A percentile compares a stretch with the other conserved stretches of the same genome.
Evolutionary conservation across 495 filamentous ascomycete genomes (phyloP).

Genomic region (Neurospora sp.): DNA sequence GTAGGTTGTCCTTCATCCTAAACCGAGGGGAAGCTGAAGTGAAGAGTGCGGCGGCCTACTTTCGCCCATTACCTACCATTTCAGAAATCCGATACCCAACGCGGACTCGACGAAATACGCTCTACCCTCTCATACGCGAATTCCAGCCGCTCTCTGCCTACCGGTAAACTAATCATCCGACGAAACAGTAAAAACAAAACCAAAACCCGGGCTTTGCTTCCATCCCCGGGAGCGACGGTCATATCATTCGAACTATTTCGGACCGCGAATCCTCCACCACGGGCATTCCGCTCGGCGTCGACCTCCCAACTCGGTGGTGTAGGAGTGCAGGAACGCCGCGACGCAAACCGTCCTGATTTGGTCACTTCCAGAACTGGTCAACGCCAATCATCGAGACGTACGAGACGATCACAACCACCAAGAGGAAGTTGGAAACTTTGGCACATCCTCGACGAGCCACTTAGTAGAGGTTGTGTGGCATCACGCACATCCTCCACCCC

Average conservation of each 20-base stretch:
- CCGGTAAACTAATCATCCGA: not conserved
- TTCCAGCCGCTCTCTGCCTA: not conserved
- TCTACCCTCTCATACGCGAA: not conserved
- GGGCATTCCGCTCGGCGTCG: not conserved
- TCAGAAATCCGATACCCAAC: not conserved
- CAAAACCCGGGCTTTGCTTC: not conserved
- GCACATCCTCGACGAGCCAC: not conserved
- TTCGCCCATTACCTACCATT: not conserved
- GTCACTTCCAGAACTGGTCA: not conserved
- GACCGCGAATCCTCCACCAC: not conserved
- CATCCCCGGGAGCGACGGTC: not conserved
- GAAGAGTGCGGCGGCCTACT: not conserved
- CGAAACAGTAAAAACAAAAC: not conserved
- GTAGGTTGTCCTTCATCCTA: not conserved
- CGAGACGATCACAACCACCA: not conserved
- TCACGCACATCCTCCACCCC: not conserved
- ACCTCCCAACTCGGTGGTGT: not conserved
- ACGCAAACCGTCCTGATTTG: not conserved
- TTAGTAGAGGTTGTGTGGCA: not conserved
- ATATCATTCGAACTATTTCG: not conserved
- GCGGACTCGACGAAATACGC: not conserved
- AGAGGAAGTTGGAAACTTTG: not conserved
- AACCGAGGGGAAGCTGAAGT: not conserved
- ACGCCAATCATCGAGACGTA: not conserved
- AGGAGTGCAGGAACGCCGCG: not conserved